Percentiles rank a stretch among this genome's conserved stretches.
Evolutionary conservation across 495 filamentous ascomycete genomes (phyloP).

Genomic region (Terfezia claveryi): DNA sequence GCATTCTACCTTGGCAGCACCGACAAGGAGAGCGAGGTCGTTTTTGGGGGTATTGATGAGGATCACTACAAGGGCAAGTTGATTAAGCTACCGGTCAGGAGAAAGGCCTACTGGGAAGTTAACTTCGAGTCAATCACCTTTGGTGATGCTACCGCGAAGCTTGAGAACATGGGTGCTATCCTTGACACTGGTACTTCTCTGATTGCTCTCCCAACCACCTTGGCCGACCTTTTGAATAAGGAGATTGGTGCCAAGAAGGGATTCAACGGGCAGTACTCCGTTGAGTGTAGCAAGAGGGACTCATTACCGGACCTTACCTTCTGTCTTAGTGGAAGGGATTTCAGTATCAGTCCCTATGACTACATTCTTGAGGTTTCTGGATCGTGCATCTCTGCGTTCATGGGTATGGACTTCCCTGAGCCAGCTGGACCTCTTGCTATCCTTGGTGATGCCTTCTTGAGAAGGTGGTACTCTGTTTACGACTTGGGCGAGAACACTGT

Average conservation of each 20-base stretch:
- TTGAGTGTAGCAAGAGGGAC: slow-evolving; percentile 72
- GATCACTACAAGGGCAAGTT: slow-evolving; percentile 75
- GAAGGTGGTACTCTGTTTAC: slow-evolving; percentile 94
- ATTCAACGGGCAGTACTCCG: slow-evolving; percentile 80
- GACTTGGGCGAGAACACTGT: slow-evolving; percentile 68
- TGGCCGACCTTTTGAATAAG: slow-evolving; percentile 93
- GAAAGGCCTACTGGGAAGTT: slow-evolving; percentile 99
- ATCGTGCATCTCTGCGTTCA: slow-evolving; percentile 89
- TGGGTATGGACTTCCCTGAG: slow-evolving; percentile 92
- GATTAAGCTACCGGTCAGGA: slow-evolving; percentile 75
- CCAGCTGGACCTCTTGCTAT: slow-evolving; percentile 86
- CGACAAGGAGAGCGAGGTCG: slow-evolving; percentile 60
- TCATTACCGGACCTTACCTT: slow-evolving; percentile 73
- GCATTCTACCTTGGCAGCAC: slow-evolving; percentile 82
- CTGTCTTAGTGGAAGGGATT: slow-evolving; percentile 67
- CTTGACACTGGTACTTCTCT: slow-evolving; percentile 97
- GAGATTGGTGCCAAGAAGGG: slow-evolving; percentile 96
- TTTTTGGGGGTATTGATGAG: slow-evolving; percentile 80
- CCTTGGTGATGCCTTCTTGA: slow-evolving; percentile 90
- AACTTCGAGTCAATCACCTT: slow-evolving; percentile 82
- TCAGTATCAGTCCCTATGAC: slow-evolving; percentile 70
- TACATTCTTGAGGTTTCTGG: slow-evolving; percentile 93
- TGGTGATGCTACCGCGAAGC: slow-evolving; percentile 58
- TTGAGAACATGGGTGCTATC: slow-evolving; percentile 85
- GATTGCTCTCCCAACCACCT: slow-evolving; percentile 75